These are phyloP conservation scores for Penicillium ucsense DNA, from an alignment of 495 filamentous ascomycete species.

Conservation along the genomic window DNA sequence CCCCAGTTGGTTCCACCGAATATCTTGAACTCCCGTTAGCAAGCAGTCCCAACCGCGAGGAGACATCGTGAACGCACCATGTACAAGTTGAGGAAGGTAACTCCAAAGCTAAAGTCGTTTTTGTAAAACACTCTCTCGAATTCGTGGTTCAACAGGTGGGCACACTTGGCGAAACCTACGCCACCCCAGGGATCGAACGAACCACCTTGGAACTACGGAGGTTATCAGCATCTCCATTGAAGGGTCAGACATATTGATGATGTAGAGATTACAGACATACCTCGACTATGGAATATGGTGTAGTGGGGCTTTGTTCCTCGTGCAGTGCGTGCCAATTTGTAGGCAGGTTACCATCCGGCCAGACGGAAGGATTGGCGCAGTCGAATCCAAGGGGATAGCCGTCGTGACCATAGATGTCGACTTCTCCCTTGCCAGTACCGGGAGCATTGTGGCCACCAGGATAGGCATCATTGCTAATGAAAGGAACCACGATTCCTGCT, in stretches of 20 bases:
- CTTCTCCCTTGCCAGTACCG: slow-evolving; percentile 49
- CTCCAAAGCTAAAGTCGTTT: slow-evolving; percentile 58
- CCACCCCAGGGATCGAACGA: slow-evolving; percentile 71
- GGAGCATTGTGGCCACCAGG: slow-evolving; percentile 53
- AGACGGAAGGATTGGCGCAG: slow-evolving; percentile 43
- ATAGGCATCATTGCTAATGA: slow-evolving; percentile 66
- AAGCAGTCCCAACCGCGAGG: too few species aligned
- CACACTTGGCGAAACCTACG: slow-evolving; percentile 53
- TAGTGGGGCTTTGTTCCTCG: slow-evolving; percentile 48
- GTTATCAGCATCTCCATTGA: slow-evolving; percentile 4
- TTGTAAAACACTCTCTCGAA: slow-evolving; percentile 76
- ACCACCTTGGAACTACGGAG: slow-evolving; percentile 58
- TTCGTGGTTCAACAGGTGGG: slow-evolving; percentile 52
- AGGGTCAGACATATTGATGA: not conserved
- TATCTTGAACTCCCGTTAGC: slow-evolving; percentile 27
- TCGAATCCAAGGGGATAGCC: slow-evolving; percentile 60
- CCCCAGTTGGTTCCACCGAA: slow-evolving; percentile 82
- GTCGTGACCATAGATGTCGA: slow-evolving; percentile 75
- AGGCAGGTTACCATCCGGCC: slow-evolving; percentile 38
- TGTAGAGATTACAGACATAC: slow-evolving; percentile 12
- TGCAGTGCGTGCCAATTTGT: slow-evolving; percentile 40
- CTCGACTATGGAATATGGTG: slow-evolving; percentile 60
- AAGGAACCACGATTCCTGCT: slow-evolving; percentile 62
- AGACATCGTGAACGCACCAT: slow-evolving; percentile 40
- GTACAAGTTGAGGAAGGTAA: slow-evolving; percentile 54